Conservation (phyloP, 1,284 basidiomycete species). For the Sphaerobolus stellatus region DNA sequence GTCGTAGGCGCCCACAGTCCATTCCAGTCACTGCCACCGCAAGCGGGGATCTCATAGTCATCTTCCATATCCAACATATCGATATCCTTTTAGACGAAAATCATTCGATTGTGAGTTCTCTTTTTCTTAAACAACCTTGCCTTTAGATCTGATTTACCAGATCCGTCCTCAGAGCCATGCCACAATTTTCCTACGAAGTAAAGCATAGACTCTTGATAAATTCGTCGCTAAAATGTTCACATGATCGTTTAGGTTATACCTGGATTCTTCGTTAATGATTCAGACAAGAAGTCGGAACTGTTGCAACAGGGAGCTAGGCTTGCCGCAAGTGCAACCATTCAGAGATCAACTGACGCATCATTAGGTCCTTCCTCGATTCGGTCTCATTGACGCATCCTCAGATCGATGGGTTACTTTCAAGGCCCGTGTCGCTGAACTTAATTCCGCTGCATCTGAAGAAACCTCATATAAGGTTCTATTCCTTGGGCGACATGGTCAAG, state of each 20-base stretch:
- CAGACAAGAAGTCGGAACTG: constrained; percentile 5
- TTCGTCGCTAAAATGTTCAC: too few species aligned
- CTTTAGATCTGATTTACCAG: too few species aligned
- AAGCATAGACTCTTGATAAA: neutral
- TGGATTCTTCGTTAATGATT: constrained; percentile 35
- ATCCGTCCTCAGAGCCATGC: too few species aligned
- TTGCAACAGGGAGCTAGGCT: constrained; percentile 15
- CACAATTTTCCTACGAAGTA: neutral
- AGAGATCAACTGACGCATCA: neutral
- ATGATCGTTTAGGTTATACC: constrained; percentile 36
- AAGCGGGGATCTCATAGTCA: too few species aligned
- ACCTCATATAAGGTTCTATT: constrained; percentile 63
- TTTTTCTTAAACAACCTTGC: too few species aligned
- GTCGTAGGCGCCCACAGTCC: too few species aligned
- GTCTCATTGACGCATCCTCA: constrained; percentile 51
- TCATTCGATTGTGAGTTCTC: too few species aligned
- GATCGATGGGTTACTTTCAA: constrained; percentile 56
- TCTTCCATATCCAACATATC: too few species aligned
- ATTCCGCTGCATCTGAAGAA: constrained; percentile 37
- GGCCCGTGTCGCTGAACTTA: constrained; percentile 43
- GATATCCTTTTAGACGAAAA: too few species aligned
- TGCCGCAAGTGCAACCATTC: neutral
- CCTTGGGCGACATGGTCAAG: constrained; percentile 71
- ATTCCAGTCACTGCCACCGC: too few species aligned
- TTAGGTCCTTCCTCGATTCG: constrained; percentile 62